Percentiles rank a stretch among this genome's conserved stretches.
phyloP scores from a whole-genome alignment of 176 grass and related monocot species.

The Pontederia crassipes region DNA sequence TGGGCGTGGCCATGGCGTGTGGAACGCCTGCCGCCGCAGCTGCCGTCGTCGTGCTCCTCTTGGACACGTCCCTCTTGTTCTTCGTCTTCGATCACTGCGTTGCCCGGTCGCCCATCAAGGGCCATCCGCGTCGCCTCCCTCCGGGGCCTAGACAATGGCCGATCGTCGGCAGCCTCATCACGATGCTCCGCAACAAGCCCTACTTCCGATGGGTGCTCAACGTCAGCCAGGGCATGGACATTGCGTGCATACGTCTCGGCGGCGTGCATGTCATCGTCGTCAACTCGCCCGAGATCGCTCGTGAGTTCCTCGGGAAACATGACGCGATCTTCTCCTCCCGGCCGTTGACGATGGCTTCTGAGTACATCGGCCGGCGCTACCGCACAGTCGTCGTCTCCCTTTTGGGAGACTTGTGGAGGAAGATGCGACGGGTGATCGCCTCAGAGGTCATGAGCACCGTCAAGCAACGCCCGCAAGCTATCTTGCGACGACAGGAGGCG shows the following conservation, averaged over 20 bases:
- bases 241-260: conserved; percentile 40
- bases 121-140: conserved; percentile 8
- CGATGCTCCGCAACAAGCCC: conserved; percentile 34
- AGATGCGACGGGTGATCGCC: conserved; percentile 44
- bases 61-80: no score
- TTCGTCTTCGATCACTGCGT: no score
- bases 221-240: conserved; percentile 20
- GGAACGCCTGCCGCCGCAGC: no score
- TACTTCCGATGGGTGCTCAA: conserved; percentile 39
- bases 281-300: conserved; percentile 24
- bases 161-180: conserved; percentile 30
- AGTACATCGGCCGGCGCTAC: conserved; percentile 26
- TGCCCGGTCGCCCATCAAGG: no score
- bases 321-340: conserved; percentile 43
- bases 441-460: conserved; percentile 21
- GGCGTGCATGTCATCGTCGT: conserved; percentile 31
- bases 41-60: no score
- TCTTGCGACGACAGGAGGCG: conserved; percentile 20
- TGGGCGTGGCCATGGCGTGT: no score
- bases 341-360: conserved; percentile 32
- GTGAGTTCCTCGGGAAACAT: conserved; percentile 41
- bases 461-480: conserved; percentile 16
- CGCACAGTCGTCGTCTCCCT: conserved; percentile 24
- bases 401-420: conserved; percentile 49
- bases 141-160: conserved; percentile 27